phyloP scores from a whole-genome alignment of 2,329 filamentous ascomycete species.

The Cladosporium halotolerans region DNA sequence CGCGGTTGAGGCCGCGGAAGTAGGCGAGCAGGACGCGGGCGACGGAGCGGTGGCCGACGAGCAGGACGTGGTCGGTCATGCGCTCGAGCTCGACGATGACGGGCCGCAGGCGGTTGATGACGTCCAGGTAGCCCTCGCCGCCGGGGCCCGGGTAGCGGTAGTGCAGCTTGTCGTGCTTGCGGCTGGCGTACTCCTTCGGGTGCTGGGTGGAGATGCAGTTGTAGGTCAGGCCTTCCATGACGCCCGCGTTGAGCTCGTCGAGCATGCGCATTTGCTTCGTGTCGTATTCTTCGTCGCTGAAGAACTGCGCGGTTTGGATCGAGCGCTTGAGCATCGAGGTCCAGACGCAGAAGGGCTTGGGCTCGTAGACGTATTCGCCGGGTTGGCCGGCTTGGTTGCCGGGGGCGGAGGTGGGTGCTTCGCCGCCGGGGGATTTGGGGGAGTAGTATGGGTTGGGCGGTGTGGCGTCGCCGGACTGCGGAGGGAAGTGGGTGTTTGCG shows the following conservation, averaged over 20 bases:
- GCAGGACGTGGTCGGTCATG: conserved; percentile 89
- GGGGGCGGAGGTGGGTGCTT: conserved; percentile 7
- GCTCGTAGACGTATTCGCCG: conserved; percentile 43
- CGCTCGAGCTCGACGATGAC: conserved; percentile 97
- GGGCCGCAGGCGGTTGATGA: conserved; percentile 89
- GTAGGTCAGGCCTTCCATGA: conserved; percentile 93
- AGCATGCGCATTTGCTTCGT: conserved; percentile 69
- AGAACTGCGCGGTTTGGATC: conserved; percentile 80
- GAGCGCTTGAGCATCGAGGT: conserved; percentile 93
- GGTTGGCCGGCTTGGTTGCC: not conserved
- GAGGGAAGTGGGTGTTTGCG: conserved; percentile 75
- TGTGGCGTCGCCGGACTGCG: conserved; percentile 81
- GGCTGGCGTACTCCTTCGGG: conserved; percentile 73
- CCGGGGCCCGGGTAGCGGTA: conserved; percentile 96
- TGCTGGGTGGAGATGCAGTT: conserved; percentile 75
- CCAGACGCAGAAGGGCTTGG: conserved; percentile 95
- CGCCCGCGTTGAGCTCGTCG: conserved; percentile 88
- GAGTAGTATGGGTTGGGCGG: conserved; percentile 86
- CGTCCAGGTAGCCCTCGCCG: conserved; percentile 91
- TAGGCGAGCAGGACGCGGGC: conserved; percentile 91
- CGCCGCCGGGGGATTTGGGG: conserved; percentile 32
- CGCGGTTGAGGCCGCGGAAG: conserved; percentile 84
- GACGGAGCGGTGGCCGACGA: conserved; percentile 88
- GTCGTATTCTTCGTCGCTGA: conserved; percentile 93
- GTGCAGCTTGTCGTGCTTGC: conserved; percentile 79